phyloP scores from a whole-genome alignment of 2,329 filamentous ascomycete genomes.

The Cadophora sp. region DNA sequence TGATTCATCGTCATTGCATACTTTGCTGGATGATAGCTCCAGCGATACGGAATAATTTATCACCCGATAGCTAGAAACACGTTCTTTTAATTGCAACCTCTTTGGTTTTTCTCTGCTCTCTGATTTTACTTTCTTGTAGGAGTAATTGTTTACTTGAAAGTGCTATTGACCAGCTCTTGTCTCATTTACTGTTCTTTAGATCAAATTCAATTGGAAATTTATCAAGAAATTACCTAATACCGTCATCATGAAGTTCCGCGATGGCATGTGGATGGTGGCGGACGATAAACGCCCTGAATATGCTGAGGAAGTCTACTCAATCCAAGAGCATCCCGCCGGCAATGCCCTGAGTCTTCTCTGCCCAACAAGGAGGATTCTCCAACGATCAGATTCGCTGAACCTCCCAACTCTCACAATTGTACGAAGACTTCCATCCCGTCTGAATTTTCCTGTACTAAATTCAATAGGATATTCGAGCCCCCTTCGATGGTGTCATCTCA shows the following conservation, averaged over 20 bases:
- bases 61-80: slow-evolving; percentile 15
- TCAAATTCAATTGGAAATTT: background rate
- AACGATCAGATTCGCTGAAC: slow-evolving; percentile 63
- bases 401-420: slow-evolving; percentile 60
- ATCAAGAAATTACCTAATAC: background rate
- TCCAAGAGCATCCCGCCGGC: slow-evolving; percentile 51
- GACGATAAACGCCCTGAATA: slow-evolving; percentile 68
- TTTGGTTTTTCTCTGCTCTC: slow-evolving; percentile 3
- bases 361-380: slow-evolving; percentile 61
- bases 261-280: slow-evolving; percentile 72
- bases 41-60: slow-evolving; percentile 5
- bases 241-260: slow-evolving; percentile 63
- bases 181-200: background rate
- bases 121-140: background rate
- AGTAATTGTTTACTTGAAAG: background rate
- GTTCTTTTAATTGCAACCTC: background rate
- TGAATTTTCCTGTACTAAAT: slow-evolving; percentile 15
- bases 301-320: slow-evolving; percentile 67
- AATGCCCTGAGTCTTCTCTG: slow-evolving; percentile 62
- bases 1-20: slow-evolving; percentile 17
- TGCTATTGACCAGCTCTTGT: background rate
- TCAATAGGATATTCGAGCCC: slow-evolving; percentile 59
- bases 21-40: slow-evolving; percentile 6
- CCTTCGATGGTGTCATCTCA: slow-evolving; percentile 65
- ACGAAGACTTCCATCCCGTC: slow-evolving; percentile 29